phyloP scores from a whole-genome alignment of 257 asterid genomes.

The Agastache rugosa region DNA sequence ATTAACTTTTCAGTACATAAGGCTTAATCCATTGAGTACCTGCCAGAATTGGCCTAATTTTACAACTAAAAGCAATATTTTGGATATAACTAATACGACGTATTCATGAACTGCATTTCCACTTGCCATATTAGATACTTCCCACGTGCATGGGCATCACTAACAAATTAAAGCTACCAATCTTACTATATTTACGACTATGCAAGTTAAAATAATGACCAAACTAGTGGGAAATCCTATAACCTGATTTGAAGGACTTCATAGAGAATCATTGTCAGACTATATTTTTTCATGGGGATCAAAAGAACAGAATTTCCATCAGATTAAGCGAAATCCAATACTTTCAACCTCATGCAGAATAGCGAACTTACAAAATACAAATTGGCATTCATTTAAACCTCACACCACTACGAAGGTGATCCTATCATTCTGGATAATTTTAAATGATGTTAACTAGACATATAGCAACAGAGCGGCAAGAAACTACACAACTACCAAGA shows the following conservation, averaged over 20 bases:
- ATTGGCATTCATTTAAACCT: not conserved
- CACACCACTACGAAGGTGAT: conserved; percentile 2
- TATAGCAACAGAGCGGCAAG: conserved; percentile 16
- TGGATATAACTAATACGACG: not conserved
- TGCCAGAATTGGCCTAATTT: not conserved
- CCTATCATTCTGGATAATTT: not conserved
- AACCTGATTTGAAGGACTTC: conserved; percentile 1
- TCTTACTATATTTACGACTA: conserved; percentile 5
- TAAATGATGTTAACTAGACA: conserved; percentile 11
- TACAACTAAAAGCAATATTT: conserved; percentile 1
- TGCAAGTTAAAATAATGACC: not conserved
- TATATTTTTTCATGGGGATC: not conserved
- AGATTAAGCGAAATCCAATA: conserved; percentile 4
- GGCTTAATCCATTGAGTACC: not conserved
- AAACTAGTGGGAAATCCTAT: not conserved
- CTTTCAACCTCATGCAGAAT: conserved; percentile 18
- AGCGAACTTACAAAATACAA: not conserved
- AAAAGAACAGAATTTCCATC: not conserved
- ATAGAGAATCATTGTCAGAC: conserved; percentile 21
- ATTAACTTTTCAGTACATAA: not conserved
- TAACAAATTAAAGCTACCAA: conserved; percentile 6
- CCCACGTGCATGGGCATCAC: conserved; percentile 6
- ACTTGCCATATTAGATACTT: not conserved
- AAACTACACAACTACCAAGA: conserved; percentile 17
- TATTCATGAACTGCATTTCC: conserved; percentile 2